Evolutionary conservation across 768 basidiomycete genomes (phyloP).

Genomic region (Lepiota venenata): DNA sequence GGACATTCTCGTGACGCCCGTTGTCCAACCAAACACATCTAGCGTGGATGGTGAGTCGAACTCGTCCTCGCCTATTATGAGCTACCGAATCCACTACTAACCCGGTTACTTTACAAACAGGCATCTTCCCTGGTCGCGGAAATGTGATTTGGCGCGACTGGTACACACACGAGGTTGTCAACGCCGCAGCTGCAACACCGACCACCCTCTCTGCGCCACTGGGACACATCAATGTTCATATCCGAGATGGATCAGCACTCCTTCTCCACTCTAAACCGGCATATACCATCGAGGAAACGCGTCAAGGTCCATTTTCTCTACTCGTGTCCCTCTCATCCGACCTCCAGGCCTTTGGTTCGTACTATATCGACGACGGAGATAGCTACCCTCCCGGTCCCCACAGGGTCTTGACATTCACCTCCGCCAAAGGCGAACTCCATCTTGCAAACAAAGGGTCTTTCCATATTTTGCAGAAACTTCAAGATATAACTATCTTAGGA

Average conservation of each 20-base stretch:
- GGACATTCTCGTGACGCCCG: constrained; percentile 74
- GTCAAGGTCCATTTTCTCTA: constrained; percentile 56
- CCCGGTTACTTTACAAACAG: constrained; percentile 25
- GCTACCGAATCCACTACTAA: neutral
- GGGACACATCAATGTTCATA: constrained; percentile 71
- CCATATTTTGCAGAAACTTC: constrained; percentile 42
- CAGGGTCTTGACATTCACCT: constrained; percentile 44
- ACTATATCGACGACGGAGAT: constrained; percentile 71
- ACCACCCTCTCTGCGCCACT: constrained; percentile 64
- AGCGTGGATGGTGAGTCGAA: constrained; percentile 55
- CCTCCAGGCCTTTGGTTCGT: constrained; percentile 53
- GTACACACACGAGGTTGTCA: constrained; percentile 61
- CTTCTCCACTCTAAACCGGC: constrained; percentile 59
- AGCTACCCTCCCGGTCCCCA: constrained; percentile 54
- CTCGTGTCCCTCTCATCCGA: constrained; percentile 50
- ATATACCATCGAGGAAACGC: constrained; percentile 69
- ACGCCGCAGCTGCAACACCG: constrained; percentile 35
- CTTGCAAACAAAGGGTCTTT: constrained; percentile 39
- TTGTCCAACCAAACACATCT: constrained; percentile 62
- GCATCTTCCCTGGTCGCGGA: constrained; percentile 63
- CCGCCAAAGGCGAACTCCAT: constrained; percentile 27
- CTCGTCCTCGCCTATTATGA: neutral
- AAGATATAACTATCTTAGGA: constrained; percentile 57
- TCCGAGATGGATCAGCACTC: constrained; percentile 66
- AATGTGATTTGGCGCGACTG: constrained; percentile 65